Conservation (phyloP, 768 basidiomycete species). For the Lepiota brunneoincarnata region DNA sequence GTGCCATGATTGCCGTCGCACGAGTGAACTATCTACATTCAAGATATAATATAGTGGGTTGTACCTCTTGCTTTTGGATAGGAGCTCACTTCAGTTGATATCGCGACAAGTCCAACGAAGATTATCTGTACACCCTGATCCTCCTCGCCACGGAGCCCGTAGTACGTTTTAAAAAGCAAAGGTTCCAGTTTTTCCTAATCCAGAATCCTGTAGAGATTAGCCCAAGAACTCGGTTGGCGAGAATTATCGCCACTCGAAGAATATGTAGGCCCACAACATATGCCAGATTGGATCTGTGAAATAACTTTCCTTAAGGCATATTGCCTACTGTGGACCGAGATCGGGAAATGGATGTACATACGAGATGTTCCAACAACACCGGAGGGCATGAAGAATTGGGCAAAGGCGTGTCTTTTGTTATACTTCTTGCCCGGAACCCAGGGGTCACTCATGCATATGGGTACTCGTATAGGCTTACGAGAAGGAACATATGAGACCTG, state of each 20-base stretch:
- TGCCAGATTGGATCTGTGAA: neutral
- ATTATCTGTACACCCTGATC: slow-evolving; percentile 29
- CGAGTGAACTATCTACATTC: slow-evolving; percentile 38
- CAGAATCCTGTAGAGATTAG: slow-evolving; percentile 6
- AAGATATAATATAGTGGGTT: slow-evolving; percentile 33
- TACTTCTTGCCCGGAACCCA: neutral
- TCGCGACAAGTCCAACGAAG: slow-evolving; percentile 25
- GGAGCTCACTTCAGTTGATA: neutral
- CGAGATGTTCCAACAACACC: slow-evolving; percentile 40
- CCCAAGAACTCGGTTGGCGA: slow-evolving; percentile 11
- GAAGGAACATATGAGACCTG: slow-evolving; percentile 37
- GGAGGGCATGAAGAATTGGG: slow-evolving; percentile 36
- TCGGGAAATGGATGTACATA: slow-evolving; percentile 47
- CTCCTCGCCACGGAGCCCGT: slow-evolving; percentile 28
- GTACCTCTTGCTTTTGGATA: neutral
- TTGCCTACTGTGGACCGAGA: slow-evolving; percentile 42
- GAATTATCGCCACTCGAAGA: slow-evolving; percentile 39
- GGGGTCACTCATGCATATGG: neutral
- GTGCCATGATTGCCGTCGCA: slow-evolving; percentile 34
- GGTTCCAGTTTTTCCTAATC: neutral
- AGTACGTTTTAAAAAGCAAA: slow-evolving; percentile 3
- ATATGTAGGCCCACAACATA: neutral
- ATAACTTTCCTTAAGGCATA: slow-evolving; percentile 27
- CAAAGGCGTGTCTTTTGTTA: slow-evolving; percentile 23
- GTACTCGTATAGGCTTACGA: slow-evolving; percentile 35